A percentile compares a stretch with the other conserved stretches of the same genome.
Evolutionary conservation across 768 basidiomycete species (phyloP).

Genomic region (Cystofilobasidium macerans): DNA sequence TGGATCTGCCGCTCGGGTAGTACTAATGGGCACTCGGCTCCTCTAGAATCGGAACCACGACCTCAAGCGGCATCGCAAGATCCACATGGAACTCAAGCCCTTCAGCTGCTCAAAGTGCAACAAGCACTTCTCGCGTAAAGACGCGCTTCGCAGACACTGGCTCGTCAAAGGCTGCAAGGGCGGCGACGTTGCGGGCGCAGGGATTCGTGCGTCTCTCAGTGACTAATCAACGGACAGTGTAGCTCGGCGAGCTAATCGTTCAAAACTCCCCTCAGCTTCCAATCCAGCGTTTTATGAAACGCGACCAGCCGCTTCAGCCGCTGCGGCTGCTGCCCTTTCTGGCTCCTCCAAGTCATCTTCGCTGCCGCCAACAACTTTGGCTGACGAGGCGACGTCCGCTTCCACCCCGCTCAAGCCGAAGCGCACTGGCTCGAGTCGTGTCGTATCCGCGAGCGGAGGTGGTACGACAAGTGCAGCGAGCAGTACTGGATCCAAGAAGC

Average conservation of each 20-base stretch:
- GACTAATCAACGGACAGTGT: neutral
- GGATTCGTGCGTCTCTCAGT: constrained; percentile 10
- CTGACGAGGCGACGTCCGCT: neutral
- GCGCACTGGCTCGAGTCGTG: too few species aligned
- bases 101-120: constrained; percentile 39
- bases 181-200: constrained; percentile 4
- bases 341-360: neutral
- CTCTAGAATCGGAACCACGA: constrained; percentile 40
- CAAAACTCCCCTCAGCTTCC: neutral
- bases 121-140: constrained; percentile 40
- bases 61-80: constrained; percentile 39
- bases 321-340: neutral
- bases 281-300: neutral
- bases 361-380: neutral
- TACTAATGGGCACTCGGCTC: neutral
- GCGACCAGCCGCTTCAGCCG: neutral
- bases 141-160: constrained; percentile 39
- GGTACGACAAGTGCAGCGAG: too few species aligned
- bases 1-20: too few species aligned
- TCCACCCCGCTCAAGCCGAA: too few species aligned
- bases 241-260: neutral
- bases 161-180: constrained; percentile 37
- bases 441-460: too few species aligned
- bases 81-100: constrained; percentile 39
- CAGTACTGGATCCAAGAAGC: too few species aligned